Conservation (phyloP, 257 asterid genomes). For the Forsythia viridissima region DNA sequence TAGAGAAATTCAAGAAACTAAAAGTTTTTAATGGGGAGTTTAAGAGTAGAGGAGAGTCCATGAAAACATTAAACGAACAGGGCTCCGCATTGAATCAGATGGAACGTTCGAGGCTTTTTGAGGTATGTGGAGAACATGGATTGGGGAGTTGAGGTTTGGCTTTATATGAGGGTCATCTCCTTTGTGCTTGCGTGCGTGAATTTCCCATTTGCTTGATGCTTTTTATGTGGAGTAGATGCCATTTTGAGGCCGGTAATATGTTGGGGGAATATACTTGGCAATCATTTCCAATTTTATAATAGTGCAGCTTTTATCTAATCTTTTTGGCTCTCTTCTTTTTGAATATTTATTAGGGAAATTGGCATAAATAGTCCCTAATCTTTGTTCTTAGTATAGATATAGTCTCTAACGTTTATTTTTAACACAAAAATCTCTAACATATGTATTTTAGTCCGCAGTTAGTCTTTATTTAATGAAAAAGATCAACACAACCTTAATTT, state of each 20-base stretch:
- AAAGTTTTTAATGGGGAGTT: slow-evolving; percentile 34
- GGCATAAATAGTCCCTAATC: too few species aligned
- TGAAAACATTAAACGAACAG: slow-evolving; percentile 17
- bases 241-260: neutral
- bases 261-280: neutral
- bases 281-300: too few species aligned
- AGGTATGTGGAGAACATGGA: slow-evolving; percentile 13
- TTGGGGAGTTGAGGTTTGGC: neutral
- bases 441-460: too few species aligned
- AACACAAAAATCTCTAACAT: too few species aligned
- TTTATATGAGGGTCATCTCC: neutral
- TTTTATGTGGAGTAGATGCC: neutral
- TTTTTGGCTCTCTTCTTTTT: too few species aligned
- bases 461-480: too few species aligned
- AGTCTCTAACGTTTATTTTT: too few species aligned
- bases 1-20: slow-evolving; percentile 27
- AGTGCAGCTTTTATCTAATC: too few species aligned
- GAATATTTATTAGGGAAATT: too few species aligned
- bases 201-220: neutral
- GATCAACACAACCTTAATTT: too few species aligned
- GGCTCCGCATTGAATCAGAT: slow-evolving; percentile 30
- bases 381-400: too few species aligned
- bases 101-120: slow-evolving; percentile 13
- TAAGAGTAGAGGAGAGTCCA: slow-evolving; percentile 49
- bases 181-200: neutral